A percentile compares a stretch with the other conserved stretches of the same genome.
Evolutionary conservation across 176 grass and related monocot genomes (phyloP).

Genomic region (Zoysia pacifica): DNA sequence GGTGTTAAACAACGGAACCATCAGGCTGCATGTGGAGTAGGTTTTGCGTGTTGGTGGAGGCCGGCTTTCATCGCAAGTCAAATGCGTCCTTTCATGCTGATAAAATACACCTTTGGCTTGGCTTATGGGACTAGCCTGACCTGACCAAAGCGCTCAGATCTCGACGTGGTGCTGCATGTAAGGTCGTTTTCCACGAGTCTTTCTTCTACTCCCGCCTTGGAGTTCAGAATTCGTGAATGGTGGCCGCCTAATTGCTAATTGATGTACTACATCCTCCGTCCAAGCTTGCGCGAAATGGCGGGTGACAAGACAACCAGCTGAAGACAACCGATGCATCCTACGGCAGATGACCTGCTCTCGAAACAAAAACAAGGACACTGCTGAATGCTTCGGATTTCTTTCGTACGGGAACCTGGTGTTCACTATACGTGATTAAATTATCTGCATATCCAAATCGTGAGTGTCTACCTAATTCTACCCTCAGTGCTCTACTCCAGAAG

Average conservation of each 20-base stretch:
- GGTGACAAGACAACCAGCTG: background rate
- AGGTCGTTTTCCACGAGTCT: constrained; percentile 31
- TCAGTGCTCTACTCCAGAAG: background rate
- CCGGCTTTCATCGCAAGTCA: constrained; percentile 14
- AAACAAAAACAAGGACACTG: background rate
- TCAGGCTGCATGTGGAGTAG: background rate
- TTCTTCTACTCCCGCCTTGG: background rate
- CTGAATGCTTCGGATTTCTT: background rate
- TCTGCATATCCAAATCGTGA: background rate
- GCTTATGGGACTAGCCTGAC: background rate
- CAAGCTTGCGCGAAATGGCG: background rate
- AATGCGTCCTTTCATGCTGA: constrained; percentile 6
- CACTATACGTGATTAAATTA: background rate
- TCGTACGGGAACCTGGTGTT: background rate
- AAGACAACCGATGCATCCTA: background rate
- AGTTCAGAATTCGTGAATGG: background rate
- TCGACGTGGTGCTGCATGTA: background rate
- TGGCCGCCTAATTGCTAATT: no score
- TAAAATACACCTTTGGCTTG: background rate
- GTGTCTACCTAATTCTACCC: background rate
- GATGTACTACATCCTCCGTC: no score
- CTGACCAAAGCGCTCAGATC: constrained; percentile 21
- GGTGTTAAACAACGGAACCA: background rate
- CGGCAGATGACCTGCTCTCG: background rate
- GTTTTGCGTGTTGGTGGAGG: background rate